Conservation (phyloP, 2,329 filamentous ascomycete species). For the Fusarium acutatum region DNA sequence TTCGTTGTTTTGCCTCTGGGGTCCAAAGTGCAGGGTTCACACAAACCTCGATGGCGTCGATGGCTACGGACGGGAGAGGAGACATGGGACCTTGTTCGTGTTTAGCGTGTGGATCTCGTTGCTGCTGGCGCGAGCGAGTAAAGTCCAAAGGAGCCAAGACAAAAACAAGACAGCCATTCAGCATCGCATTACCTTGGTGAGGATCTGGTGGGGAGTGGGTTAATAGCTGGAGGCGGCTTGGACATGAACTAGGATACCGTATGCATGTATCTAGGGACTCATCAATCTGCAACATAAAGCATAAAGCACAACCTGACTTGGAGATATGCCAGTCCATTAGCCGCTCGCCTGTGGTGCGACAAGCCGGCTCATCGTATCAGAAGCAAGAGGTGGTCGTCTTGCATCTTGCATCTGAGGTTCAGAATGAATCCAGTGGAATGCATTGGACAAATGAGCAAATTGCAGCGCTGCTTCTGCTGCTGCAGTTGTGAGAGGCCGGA, state of each 20-base stretch:
- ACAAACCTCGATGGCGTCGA: slow-evolving; percentile 41
- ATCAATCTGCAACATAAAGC: slow-evolving; percentile 18
- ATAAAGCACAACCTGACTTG: slow-evolving; percentile 15
- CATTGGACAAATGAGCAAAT: slow-evolving; percentile 21
- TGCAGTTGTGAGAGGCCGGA: slow-evolving; percentile 32
- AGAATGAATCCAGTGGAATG: slow-evolving; percentile 34
- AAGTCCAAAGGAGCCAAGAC: slow-evolving; percentile 26
- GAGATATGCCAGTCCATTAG: slow-evolving; percentile 19
- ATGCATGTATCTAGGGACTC: slow-evolving; percentile 7
- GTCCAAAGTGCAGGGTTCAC: slow-evolving; percentile 34
- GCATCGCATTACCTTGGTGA: slow-evolving; percentile 23
- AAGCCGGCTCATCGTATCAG: slow-evolving; percentile 20
- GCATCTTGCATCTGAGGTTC: slow-evolving; percentile 19
- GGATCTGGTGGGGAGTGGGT: slow-evolving; percentile 36
- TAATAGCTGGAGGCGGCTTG: slow-evolving; percentile 23
- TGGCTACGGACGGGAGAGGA: slow-evolving; percentile 43
- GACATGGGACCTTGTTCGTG: slow-evolving; percentile 42
- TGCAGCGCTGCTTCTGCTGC: neutral
- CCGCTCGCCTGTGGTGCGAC: slow-evolving; percentile 18
- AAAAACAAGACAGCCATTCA: slow-evolving; percentile 31
- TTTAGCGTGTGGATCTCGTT: slow-evolving; percentile 39
- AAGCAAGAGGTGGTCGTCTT: slow-evolving; percentile 23
- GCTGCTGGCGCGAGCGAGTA: slow-evolving; percentile 35
- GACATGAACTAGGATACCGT: slow-evolving; percentile 4
- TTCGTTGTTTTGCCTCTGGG: slow-evolving; percentile 38